Base-by-base conservation (phyloP, 352 stramenopile genomes). In the Halophytophthora batemanensis region DNA sequence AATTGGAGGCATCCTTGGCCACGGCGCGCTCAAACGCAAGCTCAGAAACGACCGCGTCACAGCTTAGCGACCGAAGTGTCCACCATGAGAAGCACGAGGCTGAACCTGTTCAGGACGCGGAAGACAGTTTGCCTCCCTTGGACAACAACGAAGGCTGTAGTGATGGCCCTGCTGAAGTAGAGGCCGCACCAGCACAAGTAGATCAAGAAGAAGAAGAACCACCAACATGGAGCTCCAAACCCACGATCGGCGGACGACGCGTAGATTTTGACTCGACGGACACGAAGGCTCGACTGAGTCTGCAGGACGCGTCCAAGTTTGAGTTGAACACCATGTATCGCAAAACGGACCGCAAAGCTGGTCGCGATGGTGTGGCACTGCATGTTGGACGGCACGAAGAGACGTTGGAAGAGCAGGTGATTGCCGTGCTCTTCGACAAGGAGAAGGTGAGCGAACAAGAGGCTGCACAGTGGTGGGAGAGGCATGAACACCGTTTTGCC, bases 251-350 rank as follows among this genome's bases (percentile, higher is more conserved):
- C 4, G 75, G 75, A 2, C 66, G 73, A 10, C 67, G 67, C 2
- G 64, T 78, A 10, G 77, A 90, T 36, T 85, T 91, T 48, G 77
- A 87, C 53, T 81, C 78, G 22, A 86, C 64, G 23, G 77, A 86
- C 43, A 87, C 74, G 3, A 93, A 90, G 50, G 78, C 82, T n/a
- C 76, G 81, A 11, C 54, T 93, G 13, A 53, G 72, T 12, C 33
- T 93, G 14, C 82, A 90, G 49, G 82, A 93, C 46, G 80, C 80
- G 12, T 75, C 77, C 18, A 72, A 74, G 45, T 91, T 93, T 46
- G 82, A 87, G 48, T 59, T 93, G 33, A 90, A 69, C 39, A 77
- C 82, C 3, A 93, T 93, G 80, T 93, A 93, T 71, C 78, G 82
- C 46, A 91, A 91, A 59, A 93, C 78, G 1, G 82, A 93, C 59